Base-by-base conservation (phyloP, 2,329 filamentous ascomycete species). In the Aspergillaceae sp. region DNA sequence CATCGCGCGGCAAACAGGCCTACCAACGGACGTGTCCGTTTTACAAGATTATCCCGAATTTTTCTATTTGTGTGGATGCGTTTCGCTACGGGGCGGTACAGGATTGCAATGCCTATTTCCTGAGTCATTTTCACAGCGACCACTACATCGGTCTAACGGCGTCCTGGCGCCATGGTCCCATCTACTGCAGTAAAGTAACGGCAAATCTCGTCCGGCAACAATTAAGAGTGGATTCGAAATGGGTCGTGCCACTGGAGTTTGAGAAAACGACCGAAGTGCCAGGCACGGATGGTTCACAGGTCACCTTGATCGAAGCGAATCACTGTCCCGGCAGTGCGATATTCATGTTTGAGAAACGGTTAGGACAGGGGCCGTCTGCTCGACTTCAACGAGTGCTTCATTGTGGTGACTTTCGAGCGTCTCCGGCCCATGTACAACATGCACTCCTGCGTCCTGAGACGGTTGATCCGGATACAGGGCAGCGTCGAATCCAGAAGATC, bases 51-150 rank as follows among this genome's bases (percentile, higher is more conserved):
- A 83, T 98, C 70, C 90, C 91, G 0, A 89, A 88, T 0, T 85
- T 96, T 58, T 87, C 78, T 52, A 94, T 97, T 44, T 94, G 88
- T 48, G 92, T 98, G 0, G 92, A 98, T 66, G 92, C 92, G 0
- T 95, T 98, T 60, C 82, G 91, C 19, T 98, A 97, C 60, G 92
- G 92, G 2, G 88, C 90, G 3, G 87, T 98, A 0, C 78, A 94
- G 61, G 90, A 88, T 0, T 95, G 90, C 64, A 84, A 86, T 45
- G 92, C 91, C 1, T 98, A 98, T 63, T 98, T 98, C 56, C 76
- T 98, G 7, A 96, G 90, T 57, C 92, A 98, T 62, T 98, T 97
- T 56, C 92, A 98, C 66, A 96, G 89, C 59, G 92, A 98, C 62
- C 92, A 98, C 63, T 98, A 98, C 58, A 82, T 96, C 32, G 92